Evolutionary conservation across 1,284 basidiomycete genomes (phyloP), one percentile per base, ranked within the genome.

Genomic region (Pterulicium gracile): DNA sequence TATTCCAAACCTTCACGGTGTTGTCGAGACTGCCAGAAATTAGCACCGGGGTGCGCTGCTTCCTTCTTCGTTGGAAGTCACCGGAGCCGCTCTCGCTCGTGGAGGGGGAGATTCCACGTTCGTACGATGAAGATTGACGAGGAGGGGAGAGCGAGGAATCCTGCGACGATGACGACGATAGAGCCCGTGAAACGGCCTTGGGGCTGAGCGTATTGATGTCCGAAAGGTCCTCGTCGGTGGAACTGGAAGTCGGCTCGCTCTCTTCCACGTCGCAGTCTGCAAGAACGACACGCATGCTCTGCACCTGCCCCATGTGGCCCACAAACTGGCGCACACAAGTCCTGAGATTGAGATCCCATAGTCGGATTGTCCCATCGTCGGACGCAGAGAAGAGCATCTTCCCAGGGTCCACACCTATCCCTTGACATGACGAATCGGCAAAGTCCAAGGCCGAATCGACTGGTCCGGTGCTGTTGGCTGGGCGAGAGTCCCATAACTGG

Each of bases 341-440:
- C 42, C 89, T 77, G 19, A 71, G 68, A 18, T 75, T 80, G 42
- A 98, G 74, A 64, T 98, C 93, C 95, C 95, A 99, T 2, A 99
- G 76, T 49, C 86, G 84, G 62, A 98, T 92, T 3, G 86, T 83
- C 22, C 88, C 85, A 59, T 98, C 96, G 61, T 98, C 95, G 3
- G 91, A 94, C 1, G 89, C 92, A 4, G 93, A 97, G 68, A 98
- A 97, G 24, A 99, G 73, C 83, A 95, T 91, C 64, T 93, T 91
- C 40, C 90, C 88, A 1, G 78, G 73, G 50, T 88, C 80, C 49
- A 91, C 81, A 50, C 55, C 50, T 47, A 51, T 49, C 42, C 49
- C 42, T 15, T 61, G 58, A 19, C 57, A 55, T 24, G 60, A 52
- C 19, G 57, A 54, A 18, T 59, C 55, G 12, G 62, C 47, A 21